A percentile compares a stretch with the other conserved stretches of the same genome.
phyloP scores from a whole-genome alignment of 192 early-diverging fungal genomes.

The Spizellomyces sp. region DNA sequence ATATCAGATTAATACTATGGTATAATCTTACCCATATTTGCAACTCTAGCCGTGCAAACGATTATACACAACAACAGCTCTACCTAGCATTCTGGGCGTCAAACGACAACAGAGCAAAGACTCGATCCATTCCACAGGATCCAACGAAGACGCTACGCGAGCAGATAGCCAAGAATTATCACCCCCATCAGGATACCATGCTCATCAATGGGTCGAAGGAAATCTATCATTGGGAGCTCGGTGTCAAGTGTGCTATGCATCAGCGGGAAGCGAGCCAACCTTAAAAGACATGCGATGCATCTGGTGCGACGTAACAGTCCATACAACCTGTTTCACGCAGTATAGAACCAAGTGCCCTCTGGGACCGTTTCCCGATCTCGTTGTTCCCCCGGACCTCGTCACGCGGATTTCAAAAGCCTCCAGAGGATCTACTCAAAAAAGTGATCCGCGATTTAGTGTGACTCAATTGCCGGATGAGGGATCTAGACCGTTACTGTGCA shows the following conservation, averaged over 20 bases:
- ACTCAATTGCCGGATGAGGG: slow-evolving; percentile 7
- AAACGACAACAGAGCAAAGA: slow-evolving; percentile 11
- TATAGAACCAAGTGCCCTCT: slow-evolving; percentile 19
- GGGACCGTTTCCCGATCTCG: slow-evolving; percentile 17
- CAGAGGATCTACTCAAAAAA: slow-evolving; percentile 20
- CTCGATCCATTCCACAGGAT: slow-evolving; percentile 7
- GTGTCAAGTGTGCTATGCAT: slow-evolving; percentile 19
- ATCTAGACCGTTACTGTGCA: slow-evolving; percentile 28
- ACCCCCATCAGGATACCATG: not conserved
- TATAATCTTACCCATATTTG: not conserved
- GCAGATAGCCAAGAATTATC: not conserved
- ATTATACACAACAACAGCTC: slow-evolving; percentile 7
- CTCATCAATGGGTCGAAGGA: slow-evolving; percentile 36
- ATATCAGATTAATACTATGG: not conserved
- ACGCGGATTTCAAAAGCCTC: slow-evolving; percentile 15
- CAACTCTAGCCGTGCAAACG: slow-evolving; percentile 23
- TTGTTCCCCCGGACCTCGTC: slow-evolving; percentile 27
- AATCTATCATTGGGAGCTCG: slow-evolving; percentile 28
- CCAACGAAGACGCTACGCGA: not conserved
- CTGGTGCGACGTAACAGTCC: slow-evolving; percentile 31
- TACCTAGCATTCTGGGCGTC: slow-evolving; percentile 18
- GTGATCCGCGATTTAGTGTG: slow-evolving; percentile 18
- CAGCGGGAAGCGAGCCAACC: slow-evolving; percentile 31
- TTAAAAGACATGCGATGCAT: slow-evolving; percentile 31
- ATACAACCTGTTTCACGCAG: slow-evolving; percentile 29